phyloP scores from a whole-genome alignment of 345 rosid species.

The Moricandia arvensis region DNA sequence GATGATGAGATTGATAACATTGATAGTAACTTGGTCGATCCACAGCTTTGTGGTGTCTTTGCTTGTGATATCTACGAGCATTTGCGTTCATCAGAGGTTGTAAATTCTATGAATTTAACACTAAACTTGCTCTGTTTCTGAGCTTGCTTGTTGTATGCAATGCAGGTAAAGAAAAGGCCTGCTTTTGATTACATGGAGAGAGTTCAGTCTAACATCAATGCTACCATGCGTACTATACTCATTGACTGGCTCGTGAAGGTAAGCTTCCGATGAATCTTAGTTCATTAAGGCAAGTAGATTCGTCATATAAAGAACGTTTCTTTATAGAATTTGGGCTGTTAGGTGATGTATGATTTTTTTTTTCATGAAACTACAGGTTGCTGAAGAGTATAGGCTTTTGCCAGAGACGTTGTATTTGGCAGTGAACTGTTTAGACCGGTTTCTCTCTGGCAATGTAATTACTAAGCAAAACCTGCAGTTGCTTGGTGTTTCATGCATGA shows the following conservation, averaged over 20 bases:
- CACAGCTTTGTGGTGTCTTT: constrained; percentile 41
- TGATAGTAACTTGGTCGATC: constrained; percentile 36
- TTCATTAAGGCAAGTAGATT: background rate
- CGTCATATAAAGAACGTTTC: background rate
- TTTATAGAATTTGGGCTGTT: background rate
- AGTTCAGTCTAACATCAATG: constrained; percentile 42
- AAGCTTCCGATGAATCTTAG: constrained; percentile 14
- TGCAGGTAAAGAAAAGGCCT: constrained; percentile 44
- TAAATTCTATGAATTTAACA: background rate
- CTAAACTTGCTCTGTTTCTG: constrained; percentile 14
- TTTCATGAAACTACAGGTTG: constrained; percentile 56
- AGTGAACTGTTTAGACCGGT: constrained; percentile 85
- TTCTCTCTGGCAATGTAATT: constrained; percentile 80
- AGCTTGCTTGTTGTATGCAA: background rate
- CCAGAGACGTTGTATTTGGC: constrained; percentile 84
- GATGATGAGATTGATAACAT: constrained; percentile 29
- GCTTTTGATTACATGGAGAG: constrained; percentile 47
- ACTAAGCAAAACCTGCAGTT: constrained; percentile 79
- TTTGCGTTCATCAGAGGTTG: constrained; percentile 43
- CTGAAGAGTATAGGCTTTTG: constrained; percentile 94
- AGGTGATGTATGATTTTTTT: background rate
- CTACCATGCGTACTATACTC: constrained; percentile 47
- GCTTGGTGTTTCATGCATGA: constrained; percentile 92
- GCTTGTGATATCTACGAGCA: constrained; percentile 46
- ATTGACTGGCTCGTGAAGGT: constrained; percentile 61